A percentile compares a stretch with the other conserved stretches of the same genome.
These are phyloP conservation scores for Anthostomella pinea DNA, from an alignment of 2,329 filamentous ascomycete genomes.

Conservation along the genomic window DNA sequence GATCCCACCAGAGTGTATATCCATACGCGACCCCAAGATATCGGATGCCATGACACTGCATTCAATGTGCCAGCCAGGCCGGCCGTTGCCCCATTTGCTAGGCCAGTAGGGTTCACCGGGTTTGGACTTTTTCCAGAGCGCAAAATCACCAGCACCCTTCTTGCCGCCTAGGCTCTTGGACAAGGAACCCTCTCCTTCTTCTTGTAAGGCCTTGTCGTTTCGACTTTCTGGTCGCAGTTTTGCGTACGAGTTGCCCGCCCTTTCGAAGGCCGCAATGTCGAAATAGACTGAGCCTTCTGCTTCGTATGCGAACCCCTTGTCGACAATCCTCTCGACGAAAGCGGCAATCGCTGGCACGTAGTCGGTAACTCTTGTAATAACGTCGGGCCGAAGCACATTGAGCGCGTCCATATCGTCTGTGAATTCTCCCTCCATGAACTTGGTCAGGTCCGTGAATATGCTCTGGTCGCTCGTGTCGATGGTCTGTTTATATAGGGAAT, in stretches of 20 bases:
- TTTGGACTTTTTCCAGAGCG: slow-evolving; percentile 90
- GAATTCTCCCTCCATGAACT: slow-evolving; percentile 84
- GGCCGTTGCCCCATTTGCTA: slow-evolving; percentile 81
- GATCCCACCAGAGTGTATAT: slow-evolving; percentile 90
- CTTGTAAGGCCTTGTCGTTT: slow-evolving; percentile 77
- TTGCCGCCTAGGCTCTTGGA: slow-evolving; percentile 63
- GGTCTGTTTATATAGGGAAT: slow-evolving; percentile 62
- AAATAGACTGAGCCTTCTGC: slow-evolving; percentile 89
- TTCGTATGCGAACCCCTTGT: slow-evolving; percentile 83
- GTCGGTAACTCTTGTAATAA: slow-evolving; percentile 86
- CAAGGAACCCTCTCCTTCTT: slow-evolving; percentile 86
- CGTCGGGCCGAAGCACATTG: slow-evolving; percentile 80
- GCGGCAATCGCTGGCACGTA: slow-evolving; percentile 83
- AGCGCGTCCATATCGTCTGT: slow-evolving; percentile 82
- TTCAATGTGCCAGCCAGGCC: slow-evolving; percentile 88
- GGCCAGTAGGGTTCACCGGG: slow-evolving; percentile 88
- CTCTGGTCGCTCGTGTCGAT: slow-evolving; percentile 61
- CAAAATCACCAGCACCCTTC: slow-evolving; percentile 78
- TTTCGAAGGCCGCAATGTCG: slow-evolving; percentile 83
- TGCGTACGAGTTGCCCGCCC: slow-evolving; percentile 80
- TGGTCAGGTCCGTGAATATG: slow-evolving; percentile 84
- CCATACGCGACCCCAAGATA: slow-evolving; percentile 78
- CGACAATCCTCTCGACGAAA: slow-evolving; percentile 78
- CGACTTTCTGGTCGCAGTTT: slow-evolving; percentile 81
- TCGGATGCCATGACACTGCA: slow-evolving; percentile 72